phyloP scores from a whole-genome alignment of 2,329 filamentous ascomycete genomes.

The Penicillium sp. region DNA sequence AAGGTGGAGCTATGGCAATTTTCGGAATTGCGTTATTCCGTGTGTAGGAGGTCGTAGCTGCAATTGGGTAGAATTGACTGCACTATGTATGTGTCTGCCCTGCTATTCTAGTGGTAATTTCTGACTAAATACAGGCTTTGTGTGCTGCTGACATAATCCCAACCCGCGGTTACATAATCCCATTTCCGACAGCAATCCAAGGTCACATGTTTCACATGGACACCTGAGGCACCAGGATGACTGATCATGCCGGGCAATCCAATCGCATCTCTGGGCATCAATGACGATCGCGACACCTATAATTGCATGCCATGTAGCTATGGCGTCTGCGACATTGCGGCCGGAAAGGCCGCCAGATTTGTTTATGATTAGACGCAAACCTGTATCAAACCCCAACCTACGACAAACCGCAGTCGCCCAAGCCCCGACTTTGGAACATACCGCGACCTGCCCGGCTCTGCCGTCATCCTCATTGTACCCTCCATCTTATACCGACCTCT shows the following conservation, averaged over 20 bases:
- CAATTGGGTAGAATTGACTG: no score
- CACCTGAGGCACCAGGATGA: neutral
- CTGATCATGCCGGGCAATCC: slow-evolving; percentile 2
- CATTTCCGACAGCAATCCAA: no score
- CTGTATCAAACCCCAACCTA: slow-evolving; percentile 25
- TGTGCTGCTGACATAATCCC: no score
- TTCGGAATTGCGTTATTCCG: no score
- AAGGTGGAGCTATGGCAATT: slow-evolving; percentile 36
- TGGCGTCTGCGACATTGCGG: slow-evolving; percentile 14
- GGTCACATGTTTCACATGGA: neutral
- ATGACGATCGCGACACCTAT: slow-evolving; percentile 1
- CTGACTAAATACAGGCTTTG: no score
- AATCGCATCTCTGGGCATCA: neutral
- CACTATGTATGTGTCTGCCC: no score
- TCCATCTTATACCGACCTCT: slow-evolving; percentile 23
- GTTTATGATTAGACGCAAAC: slow-evolving; percentile 22
- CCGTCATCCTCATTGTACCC: slow-evolving; percentile 10
- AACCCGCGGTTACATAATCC: no score
- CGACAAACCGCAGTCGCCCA: slow-evolving; percentile 17
- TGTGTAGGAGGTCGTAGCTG: no score
- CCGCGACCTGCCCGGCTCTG: slow-evolving; percentile 12
- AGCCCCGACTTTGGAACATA: slow-evolving; percentile 4
- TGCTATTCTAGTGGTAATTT: no score
- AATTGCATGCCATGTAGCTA: slow-evolving; percentile 3
- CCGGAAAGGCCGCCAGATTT: slow-evolving; percentile 12